phyloP scores from a whole-genome alignment of 371 early-diverging fungal species.

The Actinomucor elegans region DNA sequence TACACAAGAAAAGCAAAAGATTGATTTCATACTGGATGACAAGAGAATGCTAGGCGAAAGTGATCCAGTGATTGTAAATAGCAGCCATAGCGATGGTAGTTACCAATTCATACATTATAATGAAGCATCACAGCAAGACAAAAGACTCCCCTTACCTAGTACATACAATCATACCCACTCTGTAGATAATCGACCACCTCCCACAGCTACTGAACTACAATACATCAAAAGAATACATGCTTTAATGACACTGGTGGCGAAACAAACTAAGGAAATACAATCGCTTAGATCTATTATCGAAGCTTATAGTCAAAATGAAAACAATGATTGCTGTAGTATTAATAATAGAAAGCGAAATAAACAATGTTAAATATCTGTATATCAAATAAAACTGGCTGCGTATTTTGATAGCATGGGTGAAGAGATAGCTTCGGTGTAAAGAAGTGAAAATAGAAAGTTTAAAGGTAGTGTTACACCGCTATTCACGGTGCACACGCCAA shows the following conservation, averaged over 20 bases:
- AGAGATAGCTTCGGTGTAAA: no score
- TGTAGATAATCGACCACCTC: conserved; percentile 4
- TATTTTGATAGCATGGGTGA: no score
- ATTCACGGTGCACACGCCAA: no score
- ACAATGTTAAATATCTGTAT: conserved; percentile 18
- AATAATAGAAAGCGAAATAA: conserved; percentile 14
- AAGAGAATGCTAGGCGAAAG: not conserved
- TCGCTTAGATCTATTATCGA: conserved; percentile 14
- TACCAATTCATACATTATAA: not conserved
- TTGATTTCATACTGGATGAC: conserved; percentile 4
- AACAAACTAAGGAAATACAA: conserved; percentile 22
- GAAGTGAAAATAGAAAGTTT: no score
- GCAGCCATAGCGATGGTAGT: not conserved
- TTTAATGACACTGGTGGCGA: conserved; percentile 18
- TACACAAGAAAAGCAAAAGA: conserved; percentile 5
- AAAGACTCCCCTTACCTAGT: conserved; percentile 2
- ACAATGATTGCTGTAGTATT: conserved; percentile 3
- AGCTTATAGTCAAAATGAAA: conserved; percentile 9
- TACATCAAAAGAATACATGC: conserved; percentile 21
- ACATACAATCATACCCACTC: not conserved
- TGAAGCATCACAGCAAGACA: not conserved
- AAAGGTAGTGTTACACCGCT: no score
- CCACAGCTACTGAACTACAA: conserved; percentile 14
- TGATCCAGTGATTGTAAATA: not conserved
- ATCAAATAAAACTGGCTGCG: no score